Percentiles rank a stretch among this genome's conserved stretches.
Evolutionary conservation across 768 basidiomycete genomes (phyloP).

Genomic region (Pleurotus cornucopiae): DNA sequence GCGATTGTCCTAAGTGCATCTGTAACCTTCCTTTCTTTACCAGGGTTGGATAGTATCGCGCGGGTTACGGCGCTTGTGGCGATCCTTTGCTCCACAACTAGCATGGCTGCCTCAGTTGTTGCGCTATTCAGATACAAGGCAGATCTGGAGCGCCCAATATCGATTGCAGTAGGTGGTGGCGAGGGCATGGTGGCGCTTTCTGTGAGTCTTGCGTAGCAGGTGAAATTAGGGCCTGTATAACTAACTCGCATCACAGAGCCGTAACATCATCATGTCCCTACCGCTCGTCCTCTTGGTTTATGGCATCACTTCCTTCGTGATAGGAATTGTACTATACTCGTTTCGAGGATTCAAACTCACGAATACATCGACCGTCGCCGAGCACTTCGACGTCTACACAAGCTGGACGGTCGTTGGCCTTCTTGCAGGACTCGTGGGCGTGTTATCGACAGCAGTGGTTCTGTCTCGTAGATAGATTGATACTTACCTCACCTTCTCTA

Average conservation of each 20-base stretch:
- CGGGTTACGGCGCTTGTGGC: constrained; percentile 66
- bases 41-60: constrained; percentile 62
- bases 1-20: constrained; percentile 79
- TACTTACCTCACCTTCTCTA: neutral
- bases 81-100: constrained; percentile 62
- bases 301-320: constrained; percentile 63
- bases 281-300: constrained; percentile 74
- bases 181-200: constrained; percentile 51
- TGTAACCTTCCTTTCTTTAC: constrained; percentile 76
- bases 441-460: constrained; percentile 50
- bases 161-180: constrained; percentile 41
- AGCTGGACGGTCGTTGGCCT: constrained; percentile 62
- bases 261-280: constrained; percentile 63
- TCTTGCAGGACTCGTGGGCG: constrained; percentile 59
- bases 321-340: constrained; percentile 62
- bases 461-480: constrained; percentile 20
- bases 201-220: constrained; percentile 24
- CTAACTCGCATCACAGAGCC: constrained; percentile 31
- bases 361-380: constrained; percentile 27
- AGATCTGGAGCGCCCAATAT: constrained; percentile 51
- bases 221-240: neutral
- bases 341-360: constrained; percentile 47
- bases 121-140: constrained; percentile 69
- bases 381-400: constrained; percentile 55
- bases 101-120: constrained; percentile 65